These are phyloP conservation scores for Aspergillus piperis DNA, from an alignment of 2,329 filamentous ascomycete species.

Conservation along the genomic window DNA sequence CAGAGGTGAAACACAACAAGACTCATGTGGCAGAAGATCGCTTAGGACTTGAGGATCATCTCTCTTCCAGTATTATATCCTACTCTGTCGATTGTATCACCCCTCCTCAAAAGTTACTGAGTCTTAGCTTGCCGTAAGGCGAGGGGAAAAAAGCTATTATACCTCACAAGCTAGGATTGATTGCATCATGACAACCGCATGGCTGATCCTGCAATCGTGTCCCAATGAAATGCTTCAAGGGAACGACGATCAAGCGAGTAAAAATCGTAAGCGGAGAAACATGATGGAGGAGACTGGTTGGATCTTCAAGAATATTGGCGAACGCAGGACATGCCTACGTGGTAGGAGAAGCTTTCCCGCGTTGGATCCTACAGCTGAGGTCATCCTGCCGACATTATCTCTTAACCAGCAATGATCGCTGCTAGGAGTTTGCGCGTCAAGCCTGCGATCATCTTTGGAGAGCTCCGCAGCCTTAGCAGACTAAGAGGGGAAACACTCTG, in stretches of 20 bases:
- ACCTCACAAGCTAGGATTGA: background rate
- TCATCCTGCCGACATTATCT: slow-evolving; percentile 12
- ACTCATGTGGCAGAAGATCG: background rate
- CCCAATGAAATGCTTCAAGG: background rate
- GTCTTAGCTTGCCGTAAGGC: background rate
- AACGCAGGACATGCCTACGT: background rate
- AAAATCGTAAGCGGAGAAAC: background rate
- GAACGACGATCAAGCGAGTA: background rate
- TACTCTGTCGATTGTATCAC: background rate
- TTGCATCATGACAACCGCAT: background rate
- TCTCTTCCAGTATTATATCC: background rate
- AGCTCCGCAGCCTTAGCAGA: slow-evolving; percentile 11
- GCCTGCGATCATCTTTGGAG: background rate
- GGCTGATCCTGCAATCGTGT: background rate
- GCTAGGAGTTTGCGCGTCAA: slow-evolving; percentile 20
- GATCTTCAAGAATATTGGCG: background rate
- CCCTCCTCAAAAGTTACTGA: background rate
- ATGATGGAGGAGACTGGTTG: background rate
- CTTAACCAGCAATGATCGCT: slow-evolving; percentile 20
- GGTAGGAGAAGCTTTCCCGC: background rate
- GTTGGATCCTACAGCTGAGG: slow-evolving; percentile 14
- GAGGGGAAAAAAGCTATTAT: background rate
- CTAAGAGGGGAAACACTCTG: slow-evolving; percentile 1
- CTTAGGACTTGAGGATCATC: background rate
- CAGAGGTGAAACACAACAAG: background rate